Evolutionary conservation across 306 rosid species (phyloP).

Genomic region (Mucuna pruriens): DNA sequence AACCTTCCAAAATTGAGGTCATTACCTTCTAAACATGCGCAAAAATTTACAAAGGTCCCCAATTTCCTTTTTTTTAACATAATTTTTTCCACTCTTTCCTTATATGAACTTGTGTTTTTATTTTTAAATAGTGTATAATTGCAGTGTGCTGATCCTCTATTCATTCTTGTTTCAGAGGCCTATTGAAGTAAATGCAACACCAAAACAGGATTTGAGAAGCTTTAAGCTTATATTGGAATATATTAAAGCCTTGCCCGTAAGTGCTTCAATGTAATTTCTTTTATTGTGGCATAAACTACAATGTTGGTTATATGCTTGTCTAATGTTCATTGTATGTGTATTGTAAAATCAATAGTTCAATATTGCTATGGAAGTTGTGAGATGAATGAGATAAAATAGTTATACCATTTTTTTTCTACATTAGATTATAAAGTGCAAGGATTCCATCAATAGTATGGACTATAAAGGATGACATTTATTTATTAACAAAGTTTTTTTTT

Average conservation of each 20-base stretch:
- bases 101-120: not conserved
- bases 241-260: conserved; percentile 94
- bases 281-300: conserved; percentile 3
- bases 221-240: conserved; percentile 89
- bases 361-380: conserved; percentile 13
- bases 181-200: conserved; percentile 55
- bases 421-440: conserved; percentile 27
- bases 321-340: conserved; percentile 2
- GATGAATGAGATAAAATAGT: conserved; percentile 7
- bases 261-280: conserved; percentile 39
- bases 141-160: conserved; percentile 41
- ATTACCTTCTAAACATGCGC: not conserved
- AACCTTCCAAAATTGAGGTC: not conserved
- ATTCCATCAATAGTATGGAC: not conserved
- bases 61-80: not conserved
- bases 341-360: conserved; percentile 22
- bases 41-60: not conserved
- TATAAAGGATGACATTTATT: not conserved
- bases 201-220: conserved; percentile 84
- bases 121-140: not conserved
- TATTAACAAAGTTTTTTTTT: no score
- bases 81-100: not conserved
- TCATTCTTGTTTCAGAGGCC: conserved; percentile 68
- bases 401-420: not conserved
- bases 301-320: conserved; percentile 20